Percentiles rank a stretch among this genome's conserved stretches.
Conservation (phyloP, 1,284 basidiomycete species). For the Austroboletus niveus region DNA sequence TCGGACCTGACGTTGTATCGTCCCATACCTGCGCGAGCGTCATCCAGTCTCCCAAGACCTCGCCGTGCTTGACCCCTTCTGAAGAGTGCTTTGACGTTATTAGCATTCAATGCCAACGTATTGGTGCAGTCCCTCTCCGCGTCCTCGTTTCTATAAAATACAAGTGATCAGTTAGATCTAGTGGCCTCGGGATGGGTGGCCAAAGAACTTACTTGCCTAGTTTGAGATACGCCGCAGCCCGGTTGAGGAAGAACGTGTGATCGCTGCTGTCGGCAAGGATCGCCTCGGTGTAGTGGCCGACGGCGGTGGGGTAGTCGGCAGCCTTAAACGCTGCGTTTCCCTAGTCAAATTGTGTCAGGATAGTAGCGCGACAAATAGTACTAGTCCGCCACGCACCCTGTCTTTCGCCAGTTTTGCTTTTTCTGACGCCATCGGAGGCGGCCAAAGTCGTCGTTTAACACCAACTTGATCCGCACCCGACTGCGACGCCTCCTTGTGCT, state of each 20-base stretch:
- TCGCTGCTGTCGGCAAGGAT: conserved; percentile 63
- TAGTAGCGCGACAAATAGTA: background rate
- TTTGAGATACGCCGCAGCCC: conserved; percentile 81
- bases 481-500: no score
- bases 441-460: background rate
- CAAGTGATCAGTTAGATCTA: conserved; percentile 4
- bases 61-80: conserved; percentile 67
- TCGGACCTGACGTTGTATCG: background rate
- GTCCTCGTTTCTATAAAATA: conserved; percentile 56
- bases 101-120: conserved; percentile 49
- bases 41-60: conserved; percentile 47
- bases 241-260: conserved; percentile 70
- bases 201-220: conserved; percentile 70
- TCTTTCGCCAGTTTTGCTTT: conserved; percentile 34
- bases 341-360: conserved; percentile 32
- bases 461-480: no score
- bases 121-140: conserved; percentile 71
- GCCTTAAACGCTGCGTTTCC: conserved; percentile 60
- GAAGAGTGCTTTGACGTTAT: conserved; percentile 71
- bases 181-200: conserved; percentile 2
- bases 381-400: conserved; percentile 14
- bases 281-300: conserved; percentile 73
- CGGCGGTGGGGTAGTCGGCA: conserved; percentile 49
- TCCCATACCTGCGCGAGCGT: conserved; percentile 56
- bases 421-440: conserved; percentile 32